Conservation (phyloP, 768 basidiomycete genomes). For the Lactarius akahatsu region DNA sequence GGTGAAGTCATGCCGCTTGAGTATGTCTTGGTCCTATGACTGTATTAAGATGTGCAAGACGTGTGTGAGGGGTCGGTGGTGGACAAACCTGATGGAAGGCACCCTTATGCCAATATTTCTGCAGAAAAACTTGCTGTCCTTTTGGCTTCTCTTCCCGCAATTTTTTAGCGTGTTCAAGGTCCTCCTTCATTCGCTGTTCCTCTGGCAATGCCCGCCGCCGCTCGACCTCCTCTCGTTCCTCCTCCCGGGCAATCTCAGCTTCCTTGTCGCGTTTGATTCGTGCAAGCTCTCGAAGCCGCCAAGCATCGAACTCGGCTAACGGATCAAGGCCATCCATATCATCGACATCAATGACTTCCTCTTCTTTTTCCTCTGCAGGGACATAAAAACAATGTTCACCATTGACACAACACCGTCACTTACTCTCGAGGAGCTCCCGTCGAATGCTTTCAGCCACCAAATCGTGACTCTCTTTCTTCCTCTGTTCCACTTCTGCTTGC, state of each 20-base stretch:
- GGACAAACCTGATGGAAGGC: slow-evolving; percentile 89
- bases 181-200: slow-evolving; percentile 88
- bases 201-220: slow-evolving; percentile 90
- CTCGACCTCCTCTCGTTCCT: slow-evolving; percentile 90
- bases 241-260: slow-evolving; percentile 73
- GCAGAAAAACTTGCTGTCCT: slow-evolving; percentile 87
- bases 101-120: slow-evolving; percentile 99
- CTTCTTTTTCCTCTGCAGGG: slow-evolving; percentile 82
- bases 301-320: slow-evolving; percentile 88
- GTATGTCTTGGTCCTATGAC: slow-evolving; percentile 80
- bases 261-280: slow-evolving; percentile 95
- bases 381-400: slow-evolving; percentile 1
- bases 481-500: slow-evolving; percentile 75
- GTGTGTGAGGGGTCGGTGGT: not conserved
- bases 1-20: slow-evolving; percentile 80
- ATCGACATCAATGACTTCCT: slow-evolving; percentile 82
- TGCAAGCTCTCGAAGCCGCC: slow-evolving; percentile 91
- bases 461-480: slow-evolving; percentile 85
- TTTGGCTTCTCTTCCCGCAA: slow-evolving; percentile 85
- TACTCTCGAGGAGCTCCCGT: slow-evolving; percentile 90
- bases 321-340: slow-evolving; percentile 95
- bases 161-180: slow-evolving; percentile 82
- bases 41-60: slow-evolving; percentile 11
- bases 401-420: slow-evolving; percentile 34
- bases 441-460: slow-evolving; percentile 93